Evolutionary conservation across 345 rosid genomes (phyloP), one percentile per base, ranked within the genome.

Genomic region (Balakata baccata): DNA sequence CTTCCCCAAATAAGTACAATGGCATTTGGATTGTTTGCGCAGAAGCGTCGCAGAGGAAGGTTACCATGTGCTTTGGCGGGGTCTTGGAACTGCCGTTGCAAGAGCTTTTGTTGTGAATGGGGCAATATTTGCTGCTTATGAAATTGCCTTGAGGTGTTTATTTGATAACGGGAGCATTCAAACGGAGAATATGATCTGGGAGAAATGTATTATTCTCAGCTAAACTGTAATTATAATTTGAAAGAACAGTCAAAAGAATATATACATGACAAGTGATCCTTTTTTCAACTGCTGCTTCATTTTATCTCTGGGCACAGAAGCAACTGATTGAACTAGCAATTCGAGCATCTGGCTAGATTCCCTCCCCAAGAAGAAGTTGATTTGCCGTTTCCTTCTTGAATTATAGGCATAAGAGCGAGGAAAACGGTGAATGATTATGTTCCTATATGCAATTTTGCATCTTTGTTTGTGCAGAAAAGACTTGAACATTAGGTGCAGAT

Each of bases 91-190:
- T 75, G 99, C 98, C 17, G 96, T 95, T 60, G 83, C 96, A 63
- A 85, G 98, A 83, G 99, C 99, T 68, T 95, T 95, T 81, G 87
- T 92, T 6, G 99, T 95, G 72, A 92, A 95, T 70, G 98, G 94
- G 4, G 94, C 98, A 39, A 66, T 95, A 14, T 95, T 94, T 81
- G 72, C 91, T 68, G 97, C 98, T 16, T 92, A 92, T 34, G 98
- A 92, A 82, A 83, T 86, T 22, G 87, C 98, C 17, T 82, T 94
- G 81, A 83, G 98, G 84, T 90, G 92, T 80, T 83, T 92, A 46
- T 87, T 90, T 85, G 77, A 66, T 73, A 84, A 78, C 53, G 85
- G 86, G 47, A 77, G 69, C 81, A 78, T 79, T 75, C 84, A 80
- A 71, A 72, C 89, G n/a, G 82, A 85, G 66, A 71, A 29, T 29